Evolutionary conservation across 495 filamentous ascomycete species (phyloP).

Genomic region (Annulohypoxylon nitens): DNA sequence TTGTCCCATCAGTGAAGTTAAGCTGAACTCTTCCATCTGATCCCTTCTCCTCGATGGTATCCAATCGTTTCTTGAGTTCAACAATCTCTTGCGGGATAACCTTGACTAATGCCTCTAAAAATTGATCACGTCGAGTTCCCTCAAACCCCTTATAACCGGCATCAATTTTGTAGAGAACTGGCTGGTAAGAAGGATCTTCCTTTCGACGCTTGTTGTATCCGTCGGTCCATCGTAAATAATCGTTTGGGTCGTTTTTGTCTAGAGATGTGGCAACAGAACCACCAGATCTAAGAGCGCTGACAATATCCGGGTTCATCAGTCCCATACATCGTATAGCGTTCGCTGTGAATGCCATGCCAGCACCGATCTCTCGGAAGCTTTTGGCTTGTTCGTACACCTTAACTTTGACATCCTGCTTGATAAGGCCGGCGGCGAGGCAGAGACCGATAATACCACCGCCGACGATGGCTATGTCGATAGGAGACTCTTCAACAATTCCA

Average conservation of each 20-base stretch:
- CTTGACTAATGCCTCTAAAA: constrained; percentile 63
- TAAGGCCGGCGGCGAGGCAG: constrained; percentile 56
- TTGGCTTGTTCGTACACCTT: constrained; percentile 65
- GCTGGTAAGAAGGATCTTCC: constrained; percentile 29
- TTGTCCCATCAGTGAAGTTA: constrained; percentile 52
- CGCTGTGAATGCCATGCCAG: constrained; percentile 67
- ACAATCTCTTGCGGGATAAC: constrained; percentile 58
- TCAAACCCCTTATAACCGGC: constrained; percentile 47
- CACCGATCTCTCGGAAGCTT: constrained; percentile 67
- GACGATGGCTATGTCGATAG: constrained; percentile 56
- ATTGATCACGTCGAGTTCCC: constrained; percentile 62
- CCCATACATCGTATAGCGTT: constrained; percentile 68
- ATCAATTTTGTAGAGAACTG: constrained; percentile 40
- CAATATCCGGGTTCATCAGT: constrained; percentile 61
- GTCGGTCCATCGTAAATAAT: constrained; percentile 48
- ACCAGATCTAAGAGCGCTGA: constrained; percentile 57
- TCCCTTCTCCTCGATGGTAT: constrained; percentile 39
- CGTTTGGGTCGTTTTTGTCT: constrained; percentile 51
- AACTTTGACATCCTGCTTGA: constrained; percentile 52
- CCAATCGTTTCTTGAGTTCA: constrained; percentile 52
- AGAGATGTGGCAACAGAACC: constrained; percentile 57
- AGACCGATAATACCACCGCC: constrained; percentile 62
- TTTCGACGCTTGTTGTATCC: constrained; percentile 36
- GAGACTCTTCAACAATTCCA: constrained; percentile 20
- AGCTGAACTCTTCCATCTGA: constrained; percentile 37